Evolutionary conservation across 106 monocot genomes (phyloP).

Genomic region (Triglochin maritima): DNA sequence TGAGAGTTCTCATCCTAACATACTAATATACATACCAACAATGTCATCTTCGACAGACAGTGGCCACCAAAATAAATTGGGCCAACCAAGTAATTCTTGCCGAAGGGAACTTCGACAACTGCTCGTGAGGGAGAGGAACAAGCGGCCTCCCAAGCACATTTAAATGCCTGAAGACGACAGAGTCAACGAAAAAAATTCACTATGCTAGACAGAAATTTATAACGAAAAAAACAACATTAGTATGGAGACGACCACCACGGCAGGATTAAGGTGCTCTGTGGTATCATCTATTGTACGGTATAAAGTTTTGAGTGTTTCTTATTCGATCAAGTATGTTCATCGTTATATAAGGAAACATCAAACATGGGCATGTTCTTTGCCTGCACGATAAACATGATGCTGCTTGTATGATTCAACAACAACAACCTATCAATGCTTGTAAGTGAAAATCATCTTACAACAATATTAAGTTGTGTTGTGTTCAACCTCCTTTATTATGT

Average conservation of each 20-base stretch:
- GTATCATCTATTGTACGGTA: neutral
- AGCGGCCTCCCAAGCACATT: conserved; percentile 40
- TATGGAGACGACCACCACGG: neutral
- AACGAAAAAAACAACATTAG: neutral
- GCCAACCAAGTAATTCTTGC: conserved; percentile 36
- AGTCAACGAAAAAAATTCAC: neutral
- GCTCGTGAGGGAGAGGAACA: conserved; percentile 33
- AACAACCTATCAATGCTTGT: no score
- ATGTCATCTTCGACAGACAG: conserved; percentile 40
- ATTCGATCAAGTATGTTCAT: neutral
- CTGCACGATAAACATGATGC: no score
- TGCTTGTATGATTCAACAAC: no score
- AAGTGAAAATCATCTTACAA: no score
- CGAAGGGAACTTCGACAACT: conserved; percentile 39
- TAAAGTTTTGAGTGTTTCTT: neutral
- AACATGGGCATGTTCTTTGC: neutral
- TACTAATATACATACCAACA: conserved; percentile 27
- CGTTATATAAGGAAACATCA: neutral
- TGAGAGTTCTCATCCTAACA: neutral
- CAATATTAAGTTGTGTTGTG: no score
- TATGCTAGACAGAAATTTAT: neutral
- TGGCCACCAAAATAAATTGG: conserved; percentile 39
- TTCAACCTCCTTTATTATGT: no score
- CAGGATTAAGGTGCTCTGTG: no score
- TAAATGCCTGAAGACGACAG: conserved; percentile 43